Percentiles rank a stretch among this genome's conserved stretches.
Conservation (phyloP, 352 stramenopile species). For the Sclerospora graminicola region DNA sequence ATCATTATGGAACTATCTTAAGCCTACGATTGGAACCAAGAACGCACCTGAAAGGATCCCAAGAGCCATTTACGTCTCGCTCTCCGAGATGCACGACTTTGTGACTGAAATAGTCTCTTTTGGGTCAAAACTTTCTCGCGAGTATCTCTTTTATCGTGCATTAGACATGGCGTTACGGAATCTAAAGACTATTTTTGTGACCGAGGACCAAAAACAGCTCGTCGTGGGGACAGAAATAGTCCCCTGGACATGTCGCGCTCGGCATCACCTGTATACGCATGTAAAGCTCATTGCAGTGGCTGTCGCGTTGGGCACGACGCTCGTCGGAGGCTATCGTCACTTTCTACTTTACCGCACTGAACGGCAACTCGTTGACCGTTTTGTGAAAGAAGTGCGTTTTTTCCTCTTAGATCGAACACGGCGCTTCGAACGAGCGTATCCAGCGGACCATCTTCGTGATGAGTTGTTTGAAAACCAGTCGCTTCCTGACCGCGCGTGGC, state of each 20-base stretch:
- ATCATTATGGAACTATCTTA: slow-evolving; percentile 22
- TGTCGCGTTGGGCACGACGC: slow-evolving; percentile 17
- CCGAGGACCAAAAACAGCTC: slow-evolving; percentile 33
- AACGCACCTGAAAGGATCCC: slow-evolving; percentile 5
- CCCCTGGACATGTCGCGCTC: slow-evolving; percentile 43
- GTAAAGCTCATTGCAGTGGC: slow-evolving; percentile 28
- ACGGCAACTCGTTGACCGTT: slow-evolving; percentile 39
- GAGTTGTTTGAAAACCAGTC: slow-evolving; percentile 47
- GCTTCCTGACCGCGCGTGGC: slow-evolving; percentile 35
- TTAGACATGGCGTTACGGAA: slow-evolving; percentile 47
- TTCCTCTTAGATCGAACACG: slow-evolving; percentile 39
- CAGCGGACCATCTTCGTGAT: slow-evolving; percentile 46
- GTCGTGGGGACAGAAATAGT: slow-evolving; percentile 31
- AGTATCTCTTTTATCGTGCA: slow-evolving; percentile 54
- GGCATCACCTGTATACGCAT: slow-evolving; percentile 36
- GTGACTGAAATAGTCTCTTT: slow-evolving; percentile 33
- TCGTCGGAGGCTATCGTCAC: slow-evolving; percentile 25
- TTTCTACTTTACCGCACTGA: slow-evolving; percentile 35
- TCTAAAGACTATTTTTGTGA: slow-evolving; percentile 42
- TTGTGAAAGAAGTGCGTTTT: slow-evolving; percentile 63
- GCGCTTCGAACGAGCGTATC: slow-evolving; percentile 31
- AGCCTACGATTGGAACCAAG: not conserved
- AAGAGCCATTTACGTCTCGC: slow-evolving; percentile 27
- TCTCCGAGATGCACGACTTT: slow-evolving; percentile 40
- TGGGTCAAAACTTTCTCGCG: slow-evolving; percentile 25